Evolutionary conservation across 371 early-diverging fungal genomes (phyloP).

Genomic region (Blakeslea trispora): DNA sequence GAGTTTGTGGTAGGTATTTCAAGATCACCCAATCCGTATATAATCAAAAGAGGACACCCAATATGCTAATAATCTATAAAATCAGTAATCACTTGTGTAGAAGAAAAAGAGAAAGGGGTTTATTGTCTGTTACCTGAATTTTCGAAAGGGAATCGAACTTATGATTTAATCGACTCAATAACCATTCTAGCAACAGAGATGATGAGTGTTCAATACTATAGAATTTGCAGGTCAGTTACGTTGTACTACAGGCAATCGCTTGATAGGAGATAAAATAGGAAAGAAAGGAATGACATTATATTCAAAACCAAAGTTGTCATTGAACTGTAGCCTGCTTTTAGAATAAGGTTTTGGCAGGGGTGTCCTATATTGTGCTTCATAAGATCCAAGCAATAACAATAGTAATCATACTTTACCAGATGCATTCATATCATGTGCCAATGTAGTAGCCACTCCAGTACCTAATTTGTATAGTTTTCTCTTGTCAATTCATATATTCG

Average conservation of each 20-base stretch:
- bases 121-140: constrained; percentile 32
- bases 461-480: too few species aligned
- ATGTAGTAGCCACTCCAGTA: constrained; percentile 45
- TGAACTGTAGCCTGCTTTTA: constrained; percentile 49
- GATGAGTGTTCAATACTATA: background rate
- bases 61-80: constrained; percentile 26
- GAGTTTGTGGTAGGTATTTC: constrained; percentile 47
- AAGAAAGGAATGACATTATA: constrained; percentile 33
- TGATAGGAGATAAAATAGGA: constrained; percentile 42
- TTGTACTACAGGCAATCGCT: constrained; percentile 31
- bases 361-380: constrained; percentile 12
- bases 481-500: too few species aligned
- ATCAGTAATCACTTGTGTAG: too few species aligned
- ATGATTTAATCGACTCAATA: constrained; percentile 33
- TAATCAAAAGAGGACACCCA: constrained; percentile 39
- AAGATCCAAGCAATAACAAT: background rate
- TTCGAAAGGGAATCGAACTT: constrained; percentile 45
- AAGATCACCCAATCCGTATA: constrained; percentile 36
- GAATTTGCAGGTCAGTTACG: constrained; percentile 29
- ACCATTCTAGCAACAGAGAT: constrained; percentile 27
- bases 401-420: constrained; percentile 23
- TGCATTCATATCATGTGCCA: constrained; percentile 42
- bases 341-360: constrained; percentile 40
- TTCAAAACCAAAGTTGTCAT: constrained; percentile 43
- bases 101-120: too few species aligned